A percentile compares a stretch with the other conserved stretches of the same genome.
Conservation (phyloP, 345 rosid genomes). For the Arabis alpina region DNA sequence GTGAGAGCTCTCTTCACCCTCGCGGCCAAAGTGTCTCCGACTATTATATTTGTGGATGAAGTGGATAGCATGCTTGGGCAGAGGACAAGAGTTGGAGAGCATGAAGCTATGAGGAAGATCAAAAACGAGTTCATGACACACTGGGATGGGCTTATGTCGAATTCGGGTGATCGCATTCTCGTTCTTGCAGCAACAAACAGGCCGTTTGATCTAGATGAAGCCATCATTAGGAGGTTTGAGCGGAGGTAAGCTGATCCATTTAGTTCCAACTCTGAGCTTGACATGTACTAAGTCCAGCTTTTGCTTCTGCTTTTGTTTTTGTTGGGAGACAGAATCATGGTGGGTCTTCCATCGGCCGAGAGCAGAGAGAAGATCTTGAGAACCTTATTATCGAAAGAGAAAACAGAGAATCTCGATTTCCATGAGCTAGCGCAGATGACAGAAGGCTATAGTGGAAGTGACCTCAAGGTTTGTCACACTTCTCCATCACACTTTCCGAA, state of each 20-base stretch:
- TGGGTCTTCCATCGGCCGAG: slow-evolving; percentile 83
- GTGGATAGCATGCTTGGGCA: slow-evolving; percentile 99
- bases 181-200: slow-evolving; percentile 99
- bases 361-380: slow-evolving; percentile 89
- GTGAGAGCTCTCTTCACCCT: slow-evolving; percentile 91
- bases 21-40: slow-evolving; percentile 96
- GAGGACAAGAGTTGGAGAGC: slow-evolving; percentile 94
- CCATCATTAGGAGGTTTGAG: slow-evolving; percentile 97
- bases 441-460: slow-evolving; percentile 96
- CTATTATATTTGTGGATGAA: slow-evolving; percentile 96
- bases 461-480: slow-evolving; percentile 77
- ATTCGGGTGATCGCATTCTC: slow-evolving; percentile 76
- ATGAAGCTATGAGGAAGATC: slow-evolving; percentile 97
- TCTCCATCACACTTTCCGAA: slow-evolving; percentile 8
- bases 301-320: slow-evolving; percentile 32
- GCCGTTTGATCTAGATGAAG: slow-evolving; percentile 99
- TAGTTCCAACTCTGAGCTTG: slow-evolving; percentile 16
- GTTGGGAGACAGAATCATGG: slow-evolving; percentile 76
- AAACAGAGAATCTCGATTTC: slow-evolving; percentile 72
- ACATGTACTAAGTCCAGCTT: slow-evolving; percentile 21
- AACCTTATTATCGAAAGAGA: slow-evolving; percentile 86
- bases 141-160: slow-evolving; percentile 97
- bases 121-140: slow-evolving; percentile 98
- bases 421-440: slow-evolving; percentile 91
- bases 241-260: slow-evolving; percentile 59